Conservation (phyloP, 2,329 filamentous ascomycete species). For the Calonectria leucothoes region DNA sequence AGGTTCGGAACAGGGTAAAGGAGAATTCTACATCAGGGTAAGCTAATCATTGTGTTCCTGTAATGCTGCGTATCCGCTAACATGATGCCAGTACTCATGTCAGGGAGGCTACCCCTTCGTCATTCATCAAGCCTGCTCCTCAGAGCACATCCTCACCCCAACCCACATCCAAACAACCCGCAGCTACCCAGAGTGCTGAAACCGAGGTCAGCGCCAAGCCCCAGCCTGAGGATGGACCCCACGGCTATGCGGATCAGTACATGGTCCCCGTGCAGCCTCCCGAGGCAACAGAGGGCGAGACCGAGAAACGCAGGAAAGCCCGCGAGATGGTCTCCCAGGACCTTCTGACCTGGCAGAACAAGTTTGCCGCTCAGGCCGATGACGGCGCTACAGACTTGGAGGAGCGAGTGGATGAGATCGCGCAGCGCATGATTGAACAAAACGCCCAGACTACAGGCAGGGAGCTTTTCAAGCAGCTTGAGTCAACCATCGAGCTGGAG, state of each 20-base stretch:
- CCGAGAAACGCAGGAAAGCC: slow-evolving; percentile 67
- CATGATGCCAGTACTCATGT: slow-evolving; percentile 27
- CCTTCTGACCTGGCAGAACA: slow-evolving; percentile 85
- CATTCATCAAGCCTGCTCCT: slow-evolving; percentile 49
- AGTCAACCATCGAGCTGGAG: slow-evolving; percentile 73
- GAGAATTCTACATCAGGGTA: slow-evolving; percentile 32
- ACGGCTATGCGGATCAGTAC: slow-evolving; percentile 39
- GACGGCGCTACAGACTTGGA: slow-evolving; percentile 83
- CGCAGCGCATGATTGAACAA: slow-evolving; percentile 66
- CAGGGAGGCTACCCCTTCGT: slow-evolving; percentile 44
- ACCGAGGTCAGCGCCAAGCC: slow-evolving; percentile 5
- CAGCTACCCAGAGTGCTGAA: slow-evolving; percentile 22
- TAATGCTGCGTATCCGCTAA: slow-evolving; percentile 10
- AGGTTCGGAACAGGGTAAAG: slow-evolving; percentile 52
- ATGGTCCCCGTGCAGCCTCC: slow-evolving; percentile 56
- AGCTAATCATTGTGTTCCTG: background rate
- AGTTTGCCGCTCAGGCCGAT: slow-evolving; percentile 86
- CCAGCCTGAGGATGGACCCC: slow-evolving; percentile 40
- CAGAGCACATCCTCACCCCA: slow-evolving; percentile 45
- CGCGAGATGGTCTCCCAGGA: slow-evolving; percentile 81
- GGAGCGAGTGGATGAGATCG: slow-evolving; percentile 70
- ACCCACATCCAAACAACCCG: slow-evolving; percentile 44
- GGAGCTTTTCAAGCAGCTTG: slow-evolving; percentile 74
- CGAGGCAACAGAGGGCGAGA: slow-evolving; percentile 59
- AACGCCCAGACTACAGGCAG: slow-evolving; percentile 75